Percentiles rank a stretch among this genome's conserved stretches.
These are phyloP conservation scores for Fraxinus pennsylvanica DNA, from an alignment of 257 asterid species.

Conservation along the genomic window DNA sequence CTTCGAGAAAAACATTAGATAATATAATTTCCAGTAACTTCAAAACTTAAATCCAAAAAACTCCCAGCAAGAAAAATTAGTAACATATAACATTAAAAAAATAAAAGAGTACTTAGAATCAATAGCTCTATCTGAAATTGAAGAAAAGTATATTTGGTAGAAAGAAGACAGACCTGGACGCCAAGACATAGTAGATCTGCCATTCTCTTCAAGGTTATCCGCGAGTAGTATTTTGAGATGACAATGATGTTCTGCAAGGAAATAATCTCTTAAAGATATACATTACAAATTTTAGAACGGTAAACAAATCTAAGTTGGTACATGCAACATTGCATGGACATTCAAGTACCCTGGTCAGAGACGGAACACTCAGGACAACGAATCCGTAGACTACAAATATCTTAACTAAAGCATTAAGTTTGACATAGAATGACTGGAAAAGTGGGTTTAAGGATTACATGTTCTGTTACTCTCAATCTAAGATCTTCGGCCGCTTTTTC, in stretches of 20 bases:
- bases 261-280: slow-evolving; percentile 9
- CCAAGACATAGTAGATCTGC: slow-evolving; percentile 83
- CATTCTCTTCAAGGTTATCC: slow-evolving; percentile 85
- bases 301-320: background rate
- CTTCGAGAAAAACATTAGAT: background rate
- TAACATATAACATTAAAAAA: background rate
- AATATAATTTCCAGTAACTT: slow-evolving; percentile 1
- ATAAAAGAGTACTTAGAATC: background rate
- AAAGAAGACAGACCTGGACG: slow-evolving; percentile 54
- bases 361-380: background rate
- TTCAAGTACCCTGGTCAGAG: background rate
- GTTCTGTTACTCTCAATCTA: slow-evolving; percentile 83
- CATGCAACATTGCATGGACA: background rate
- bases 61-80: background rate
- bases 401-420: background rate
- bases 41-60: background rate
- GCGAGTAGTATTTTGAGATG: slow-evolving; percentile 85
- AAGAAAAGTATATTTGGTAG: background rate
- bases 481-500: slow-evolving; percentile 94
- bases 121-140: background rate
- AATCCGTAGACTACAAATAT: background rate
- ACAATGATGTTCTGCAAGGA: slow-evolving; percentile 87
- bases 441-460: slow-evolving; percentile 46
- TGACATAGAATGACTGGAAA: background rate
- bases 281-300: background rate